phyloP scores from a whole-genome alignment of 345 rosid species.

The Eucalyptus cloeziana region DNA sequence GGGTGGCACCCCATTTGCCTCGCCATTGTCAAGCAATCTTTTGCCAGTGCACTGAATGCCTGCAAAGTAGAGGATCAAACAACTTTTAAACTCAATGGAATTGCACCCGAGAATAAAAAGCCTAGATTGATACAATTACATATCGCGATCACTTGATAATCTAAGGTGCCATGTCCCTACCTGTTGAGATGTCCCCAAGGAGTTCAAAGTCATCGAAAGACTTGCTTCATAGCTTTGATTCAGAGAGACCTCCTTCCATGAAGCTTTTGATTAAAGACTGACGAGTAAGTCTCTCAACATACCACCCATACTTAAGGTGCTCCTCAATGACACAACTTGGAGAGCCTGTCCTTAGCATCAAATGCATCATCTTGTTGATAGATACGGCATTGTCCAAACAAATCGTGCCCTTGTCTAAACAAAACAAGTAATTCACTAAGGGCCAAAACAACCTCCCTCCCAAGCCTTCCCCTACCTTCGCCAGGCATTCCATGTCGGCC shows the following conservation, averaged over 20 bases:
- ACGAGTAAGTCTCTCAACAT: background rate
- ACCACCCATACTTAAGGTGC: background rate
- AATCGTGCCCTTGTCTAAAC: slow-evolving; percentile 58
- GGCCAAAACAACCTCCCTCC: slow-evolving; percentile 38
- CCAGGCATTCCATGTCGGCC: background rate
- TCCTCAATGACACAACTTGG: background rate
- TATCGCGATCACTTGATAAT: background rate
- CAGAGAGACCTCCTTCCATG: background rate
- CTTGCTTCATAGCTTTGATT: slow-evolving; percentile 56
- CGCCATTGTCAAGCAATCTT: background rate
- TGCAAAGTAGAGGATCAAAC: background rate
- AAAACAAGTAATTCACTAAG: slow-evolving; percentile 62
- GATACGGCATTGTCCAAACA: slow-evolving; percentile 51
- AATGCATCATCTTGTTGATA: slow-evolving; percentile 24
- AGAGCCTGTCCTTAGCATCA: background rate
- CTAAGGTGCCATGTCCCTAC: background rate
- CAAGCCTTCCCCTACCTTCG: background rate
- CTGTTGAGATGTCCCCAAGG: slow-evolving; percentile 31
- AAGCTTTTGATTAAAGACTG: background rate
- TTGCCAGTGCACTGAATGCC: background rate
- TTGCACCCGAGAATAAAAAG: background rate
- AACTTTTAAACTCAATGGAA: background rate
- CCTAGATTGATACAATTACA: background rate
- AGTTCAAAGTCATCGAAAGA: slow-evolving; percentile 56
- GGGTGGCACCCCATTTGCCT: background rate